Conservation (phyloP, 2,329 filamentous ascomycete genomes). For the Aspergillus sp. region DNA sequence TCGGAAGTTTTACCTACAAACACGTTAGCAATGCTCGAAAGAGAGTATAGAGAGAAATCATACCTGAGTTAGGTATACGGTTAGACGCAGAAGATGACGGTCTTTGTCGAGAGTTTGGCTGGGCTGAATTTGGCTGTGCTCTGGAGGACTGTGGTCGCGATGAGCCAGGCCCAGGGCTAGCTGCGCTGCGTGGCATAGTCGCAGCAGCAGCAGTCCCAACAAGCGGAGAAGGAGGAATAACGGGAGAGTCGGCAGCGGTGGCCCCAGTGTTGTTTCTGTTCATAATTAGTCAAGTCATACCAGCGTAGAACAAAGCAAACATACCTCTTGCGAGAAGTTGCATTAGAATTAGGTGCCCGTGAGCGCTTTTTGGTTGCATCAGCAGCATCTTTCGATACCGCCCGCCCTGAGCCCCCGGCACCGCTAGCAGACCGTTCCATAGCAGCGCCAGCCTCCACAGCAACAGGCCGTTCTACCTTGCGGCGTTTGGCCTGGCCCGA, state of each 20-base stretch:
- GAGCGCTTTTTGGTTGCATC: constrained; percentile 70
- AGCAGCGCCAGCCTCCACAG: constrained; percentile 32
- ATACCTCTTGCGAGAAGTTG: constrained; percentile 71
- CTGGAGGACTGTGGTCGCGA: constrained; percentile 67
- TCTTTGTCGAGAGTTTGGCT: constrained; percentile 58
- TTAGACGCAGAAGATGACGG: constrained; percentile 62
- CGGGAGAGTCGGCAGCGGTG: constrained; percentile 63
- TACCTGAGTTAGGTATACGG: constrained; percentile 57
- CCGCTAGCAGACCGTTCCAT: constrained; percentile 45
- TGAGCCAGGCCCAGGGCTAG: constrained; percentile 61
- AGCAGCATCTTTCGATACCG: constrained; percentile 62
- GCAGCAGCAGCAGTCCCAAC: constrained; percentile 67
- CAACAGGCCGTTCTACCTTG: constrained; percentile 70
- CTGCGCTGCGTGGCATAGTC: constrained; percentile 55
- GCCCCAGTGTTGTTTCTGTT: constrained; percentile 49
- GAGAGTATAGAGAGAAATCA: constrained; percentile 21
- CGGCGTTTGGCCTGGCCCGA: constrained; percentile 67
- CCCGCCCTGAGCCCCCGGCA: constrained; percentile 31
- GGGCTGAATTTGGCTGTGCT: constrained; percentile 72
- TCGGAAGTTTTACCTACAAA: constrained; percentile 45
- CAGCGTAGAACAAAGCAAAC: background rate
- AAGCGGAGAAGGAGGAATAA: constrained; percentile 73
- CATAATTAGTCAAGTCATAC: background rate
- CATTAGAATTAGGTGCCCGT: constrained; percentile 68
- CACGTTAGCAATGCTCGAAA: background rate